These are phyloP conservation scores for Fraxinus latifolia DNA, from an alignment of 305 asterid species.

Conservation along the genomic window DNA sequence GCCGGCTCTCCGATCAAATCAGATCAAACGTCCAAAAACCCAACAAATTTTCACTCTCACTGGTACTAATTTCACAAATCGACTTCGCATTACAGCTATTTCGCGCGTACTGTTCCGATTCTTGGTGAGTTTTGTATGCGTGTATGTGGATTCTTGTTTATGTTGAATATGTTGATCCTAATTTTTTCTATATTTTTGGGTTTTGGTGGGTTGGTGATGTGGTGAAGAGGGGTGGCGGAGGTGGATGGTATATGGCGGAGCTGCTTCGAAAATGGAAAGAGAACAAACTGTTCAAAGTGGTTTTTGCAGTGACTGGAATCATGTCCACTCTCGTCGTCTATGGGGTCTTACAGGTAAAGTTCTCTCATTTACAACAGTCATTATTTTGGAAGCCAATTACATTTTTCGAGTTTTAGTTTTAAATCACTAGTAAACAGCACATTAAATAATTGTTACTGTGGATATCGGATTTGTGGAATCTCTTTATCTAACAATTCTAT, in stretches of 20 bases:
- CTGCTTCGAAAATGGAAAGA: slow-evolving; percentile 44
- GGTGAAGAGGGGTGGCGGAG: slow-evolving; percentile 18
- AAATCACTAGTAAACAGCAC: background rate
- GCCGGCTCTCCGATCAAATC: slow-evolving; percentile 35
- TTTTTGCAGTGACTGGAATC: slow-evolving; percentile 77
- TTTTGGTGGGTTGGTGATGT: slow-evolving; percentile 4
- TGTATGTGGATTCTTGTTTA: background rate
- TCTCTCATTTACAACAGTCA: background rate
- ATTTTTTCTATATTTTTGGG: background rate
- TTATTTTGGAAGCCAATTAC: background rate
- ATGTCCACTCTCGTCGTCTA: slow-evolving; percentile 85
- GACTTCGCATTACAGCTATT: slow-evolving; percentile 7
- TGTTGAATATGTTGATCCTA: background rate
- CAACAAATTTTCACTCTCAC: background rate
- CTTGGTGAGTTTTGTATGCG: slow-evolving; percentile 13
- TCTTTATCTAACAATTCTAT: background rate
- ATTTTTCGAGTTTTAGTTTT: background rate
- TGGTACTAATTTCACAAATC: slow-evolving; percentile 2
- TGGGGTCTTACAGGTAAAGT: slow-evolving; percentile 77
- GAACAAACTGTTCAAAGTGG: slow-evolving; percentile 57
- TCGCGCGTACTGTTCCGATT: background rate
- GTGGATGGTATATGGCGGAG: slow-evolving; percentile 67
- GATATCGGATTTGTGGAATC: background rate
- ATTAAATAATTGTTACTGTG: background rate
- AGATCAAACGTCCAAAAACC: slow-evolving; percentile 13